A percentile compares a stretch with the other conserved stretches of the same genome.
These are phyloP conservation scores for Pyrenula aspistea DNA, from an alignment of 495 filamentous ascomycete genomes.

Conservation along the genomic window DNA sequence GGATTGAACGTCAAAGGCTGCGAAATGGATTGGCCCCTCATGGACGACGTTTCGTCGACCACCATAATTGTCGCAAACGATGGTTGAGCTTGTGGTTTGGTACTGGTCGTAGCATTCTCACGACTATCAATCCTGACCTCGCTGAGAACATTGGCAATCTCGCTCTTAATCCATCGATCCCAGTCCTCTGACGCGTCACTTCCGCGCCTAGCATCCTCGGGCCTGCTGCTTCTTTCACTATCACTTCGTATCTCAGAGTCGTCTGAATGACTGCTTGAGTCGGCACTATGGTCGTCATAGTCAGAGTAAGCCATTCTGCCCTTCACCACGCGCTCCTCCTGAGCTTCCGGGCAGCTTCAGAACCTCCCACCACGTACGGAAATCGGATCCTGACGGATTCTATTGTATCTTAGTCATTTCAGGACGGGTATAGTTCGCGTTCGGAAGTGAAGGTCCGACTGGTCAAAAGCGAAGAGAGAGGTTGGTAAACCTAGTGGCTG, in stretches of 20 bases:
- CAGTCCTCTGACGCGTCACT: not conserved
- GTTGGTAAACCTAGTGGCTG: too few species aligned
- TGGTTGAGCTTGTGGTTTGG: not conserved
- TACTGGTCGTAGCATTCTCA: not conserved
- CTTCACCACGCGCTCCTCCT: too few species aligned
- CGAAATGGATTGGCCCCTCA: not conserved
- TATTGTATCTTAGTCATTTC: too few species aligned
- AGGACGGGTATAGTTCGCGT: too few species aligned
- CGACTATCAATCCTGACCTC: not conserved
- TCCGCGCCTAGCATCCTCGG: not conserved
- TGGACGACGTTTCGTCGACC: not conserved
- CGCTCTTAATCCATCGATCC: not conserved
- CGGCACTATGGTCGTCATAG: too few species aligned
- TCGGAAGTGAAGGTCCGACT: too few species aligned
- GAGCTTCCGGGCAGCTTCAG: too few species aligned
- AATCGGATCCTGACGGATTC: too few species aligned
- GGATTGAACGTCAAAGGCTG: slow-evolving; percentile 10
- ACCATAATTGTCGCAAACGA: not conserved
- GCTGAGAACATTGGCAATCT: not conserved
- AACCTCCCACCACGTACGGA: too few species aligned
- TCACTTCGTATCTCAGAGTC: not conserved
- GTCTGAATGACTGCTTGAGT: not conserved
- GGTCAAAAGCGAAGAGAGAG: too few species aligned
- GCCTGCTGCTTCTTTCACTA: not conserved
- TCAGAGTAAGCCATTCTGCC: too few species aligned